Percentiles rank a stretch among this genome's conserved stretches.
These are phyloP conservation scores for Aspergillaceae sp. DNA, from an alignment of 2,329 filamentous ascomycete genomes.

Conservation along the genomic window DNA sequence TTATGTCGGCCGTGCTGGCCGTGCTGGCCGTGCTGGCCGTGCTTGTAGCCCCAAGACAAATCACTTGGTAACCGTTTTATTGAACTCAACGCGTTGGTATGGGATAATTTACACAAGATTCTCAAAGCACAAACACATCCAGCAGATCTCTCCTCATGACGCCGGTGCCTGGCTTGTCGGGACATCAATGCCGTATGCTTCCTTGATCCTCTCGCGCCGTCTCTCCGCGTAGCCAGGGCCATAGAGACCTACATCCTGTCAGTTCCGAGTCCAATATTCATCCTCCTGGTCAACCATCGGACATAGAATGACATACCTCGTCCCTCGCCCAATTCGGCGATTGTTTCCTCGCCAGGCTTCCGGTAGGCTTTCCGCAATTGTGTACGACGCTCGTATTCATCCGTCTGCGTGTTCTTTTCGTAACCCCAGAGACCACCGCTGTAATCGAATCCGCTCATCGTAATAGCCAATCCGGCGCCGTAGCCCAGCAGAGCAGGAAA, in stretches of 20 bases:
- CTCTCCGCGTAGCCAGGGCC: slow-evolving; percentile 77
- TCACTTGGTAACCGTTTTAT: neutral
- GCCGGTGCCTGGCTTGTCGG: slow-evolving; percentile 47
- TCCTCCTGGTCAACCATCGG: neutral
- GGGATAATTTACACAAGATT: slow-evolving; percentile 22
- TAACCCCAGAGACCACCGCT: slow-evolving; percentile 56
- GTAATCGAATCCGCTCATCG: slow-evolving; percentile 59
- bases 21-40: too few relatives aligned
- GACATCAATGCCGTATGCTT: slow-evolving; percentile 81
- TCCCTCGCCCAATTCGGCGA: slow-evolving; percentile 75
- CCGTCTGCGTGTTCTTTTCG: slow-evolving; percentile 46
- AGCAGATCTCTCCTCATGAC: slow-evolving; percentile 22
- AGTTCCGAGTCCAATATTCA: too few relatives aligned
- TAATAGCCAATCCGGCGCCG: slow-evolving; percentile 50
- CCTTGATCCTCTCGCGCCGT: slow-evolving; percentile 69
- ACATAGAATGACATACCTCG: slow-evolving; percentile 54
- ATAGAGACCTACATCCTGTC: slow-evolving; percentile 55
- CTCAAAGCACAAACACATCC: neutral
- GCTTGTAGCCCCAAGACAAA: too few relatives aligned
- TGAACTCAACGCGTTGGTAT: slow-evolving; percentile 10
- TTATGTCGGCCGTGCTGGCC: too few relatives aligned
- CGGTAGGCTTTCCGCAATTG: slow-evolving; percentile 63
- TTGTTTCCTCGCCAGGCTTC: slow-evolving; percentile 67
- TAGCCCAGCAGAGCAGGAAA: slow-evolving; percentile 64
- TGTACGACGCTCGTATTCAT: slow-evolving; percentile 71